Evolutionary conservation across 257 asterid species (phyloP), one percentile per base, ranked within the genome.

Genomic region (Jacaranda mimosifolia): DNA sequence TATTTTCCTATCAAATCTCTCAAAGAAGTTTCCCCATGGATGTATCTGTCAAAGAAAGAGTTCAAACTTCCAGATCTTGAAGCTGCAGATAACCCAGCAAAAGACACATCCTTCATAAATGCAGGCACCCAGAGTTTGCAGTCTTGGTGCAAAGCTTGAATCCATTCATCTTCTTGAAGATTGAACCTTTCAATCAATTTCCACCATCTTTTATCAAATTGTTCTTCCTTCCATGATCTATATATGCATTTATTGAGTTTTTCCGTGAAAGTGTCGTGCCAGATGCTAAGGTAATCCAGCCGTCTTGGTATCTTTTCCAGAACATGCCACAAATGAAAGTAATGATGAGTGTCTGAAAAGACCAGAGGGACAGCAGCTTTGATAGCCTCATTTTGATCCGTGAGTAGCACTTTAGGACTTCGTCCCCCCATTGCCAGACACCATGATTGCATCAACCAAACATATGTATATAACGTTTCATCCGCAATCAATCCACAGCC

Each of bases 401-500:
- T 85, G 43, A 91, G 93, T 51, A 94, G 68, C 68, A 92, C 85
- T 64, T 72, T 83, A 56, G 98, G 99, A 83, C 88, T 79, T 72
- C 82, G 85, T 32, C 91, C 92, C 56, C 97, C 97, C 96, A 92
- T 91, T 73, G 99, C 98, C 85, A 91, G 77, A 72, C 86, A 65
- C 98, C 96, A 92, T 7, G 97, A 87, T 63, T 89, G 90, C 91
- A 92, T 81, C 85, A 94, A 78, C 99, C 99, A 94, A 57, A 84
- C 81, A 39, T 86, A 92, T 3, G 98, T 91, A 76, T 85, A 86
- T 70, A 87, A 85, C 0, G 99, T 82, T 70, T 91, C 95, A 76
- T 92, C 98, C 0, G 98, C 98, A 80, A 94, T 86, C 80, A 94
- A 74, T 36, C 95, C 99, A 85, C 93, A 94, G 19, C 98, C 99